Evolutionary conservation across 768 basidiomycete genomes (phyloP).

Genomic region (Pulveroboletus sp.): DNA sequence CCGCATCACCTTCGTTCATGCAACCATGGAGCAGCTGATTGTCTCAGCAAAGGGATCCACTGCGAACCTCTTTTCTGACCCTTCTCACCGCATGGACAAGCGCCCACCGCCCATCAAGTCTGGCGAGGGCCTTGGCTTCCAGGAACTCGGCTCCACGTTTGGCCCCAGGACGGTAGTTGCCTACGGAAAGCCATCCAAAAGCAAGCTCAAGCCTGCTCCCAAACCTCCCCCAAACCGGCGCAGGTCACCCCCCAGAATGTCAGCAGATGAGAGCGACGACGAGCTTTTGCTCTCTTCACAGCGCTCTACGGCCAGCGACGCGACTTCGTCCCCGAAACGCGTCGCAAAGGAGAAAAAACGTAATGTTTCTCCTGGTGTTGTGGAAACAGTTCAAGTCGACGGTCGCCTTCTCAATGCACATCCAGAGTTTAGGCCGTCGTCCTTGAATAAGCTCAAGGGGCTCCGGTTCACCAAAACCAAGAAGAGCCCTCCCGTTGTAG

Average conservation of each 20-base stretch:
- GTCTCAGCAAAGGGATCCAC: not conserved
- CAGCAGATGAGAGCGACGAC: slow-evolving; percentile 26
- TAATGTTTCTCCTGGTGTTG: not conserved
- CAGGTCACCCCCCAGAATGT: not conserved
- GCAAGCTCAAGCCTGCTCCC: slow-evolving; percentile 7
- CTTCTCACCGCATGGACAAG: slow-evolving; percentile 17
- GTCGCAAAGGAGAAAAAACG: slow-evolving; percentile 7
- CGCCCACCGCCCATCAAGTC: slow-evolving; percentile 24
- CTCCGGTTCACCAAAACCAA: slow-evolving; percentile 38
- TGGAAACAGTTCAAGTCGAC: slow-evolving; percentile 13
- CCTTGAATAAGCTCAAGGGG: not conserved
- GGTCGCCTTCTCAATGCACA: slow-evolving; percentile 20
- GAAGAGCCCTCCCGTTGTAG: slow-evolving; percentile 1
- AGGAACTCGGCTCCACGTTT: slow-evolving; percentile 24
- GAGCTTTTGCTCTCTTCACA: slow-evolving; percentile 29
- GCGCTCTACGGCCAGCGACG: slow-evolving; percentile 10
- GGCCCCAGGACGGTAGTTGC: slow-evolving; percentile 3
- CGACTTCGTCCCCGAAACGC: slow-evolving; percentile 12
- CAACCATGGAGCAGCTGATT: slow-evolving; percentile 23
- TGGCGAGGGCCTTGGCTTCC: slow-evolving; percentile 26
- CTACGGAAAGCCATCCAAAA: slow-evolving; percentile 2
- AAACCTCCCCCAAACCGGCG: not conserved
- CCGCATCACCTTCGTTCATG: too few species aligned
- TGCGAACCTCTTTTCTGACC: slow-evolving; percentile 13
- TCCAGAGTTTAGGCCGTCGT: slow-evolving; percentile 22